Evolutionary conservation across 106 monocot genomes (phyloP).

Genomic region (Gastrodia elata): DNA sequence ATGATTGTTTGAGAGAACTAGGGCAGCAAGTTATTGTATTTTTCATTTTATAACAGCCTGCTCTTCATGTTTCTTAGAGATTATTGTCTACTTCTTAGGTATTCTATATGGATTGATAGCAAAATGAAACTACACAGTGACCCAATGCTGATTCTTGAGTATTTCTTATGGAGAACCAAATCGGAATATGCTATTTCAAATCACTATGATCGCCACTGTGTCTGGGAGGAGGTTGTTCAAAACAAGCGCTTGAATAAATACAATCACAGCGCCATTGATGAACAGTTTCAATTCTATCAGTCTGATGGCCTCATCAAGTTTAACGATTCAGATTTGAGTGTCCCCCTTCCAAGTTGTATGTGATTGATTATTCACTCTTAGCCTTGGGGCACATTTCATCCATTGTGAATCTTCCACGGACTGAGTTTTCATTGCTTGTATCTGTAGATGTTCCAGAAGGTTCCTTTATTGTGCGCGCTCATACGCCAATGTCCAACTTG

Average conservation of each 20-base stretch:
- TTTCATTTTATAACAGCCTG: background rate
- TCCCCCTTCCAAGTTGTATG: slow-evolving; percentile 83
- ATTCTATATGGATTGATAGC: slow-evolving; percentile 94
- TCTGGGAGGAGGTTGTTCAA: slow-evolving; percentile 91
- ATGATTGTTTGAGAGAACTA: no score
- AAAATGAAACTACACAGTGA: slow-evolving; percentile 75
- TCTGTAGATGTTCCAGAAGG: slow-evolving; percentile 89
- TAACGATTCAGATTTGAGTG: slow-evolving; percentile 45
- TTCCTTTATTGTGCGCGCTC: slow-evolving; percentile 88
- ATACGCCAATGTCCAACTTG: slow-evolving; percentile 94
- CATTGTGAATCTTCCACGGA: background rate
- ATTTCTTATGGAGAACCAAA: slow-evolving; percentile 67
- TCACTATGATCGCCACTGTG: slow-evolving; percentile 86
- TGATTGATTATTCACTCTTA: slow-evolving; percentile 10
- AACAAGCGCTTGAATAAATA: slow-evolving; percentile 93
- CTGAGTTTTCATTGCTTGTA: background rate
- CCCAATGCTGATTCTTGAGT: slow-evolving; percentile 73
- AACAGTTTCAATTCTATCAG: slow-evolving; percentile 84
- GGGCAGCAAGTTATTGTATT: background rate
- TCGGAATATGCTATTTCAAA: slow-evolving; percentile 83
- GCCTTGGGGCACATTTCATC: background rate
- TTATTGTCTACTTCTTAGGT: slow-evolving; percentile 40
- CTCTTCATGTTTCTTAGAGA: slow-evolving; percentile 3
- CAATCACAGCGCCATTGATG: slow-evolving; percentile 81
- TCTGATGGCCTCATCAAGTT: slow-evolving; percentile 69